Percentiles rank a stretch among this genome's conserved stretches.
These are phyloP conservation scores for Colletotrichum tabaci DNA, from an alignment of 2,329 filamentous ascomycete genomes.

Conservation along the genomic window DNA sequence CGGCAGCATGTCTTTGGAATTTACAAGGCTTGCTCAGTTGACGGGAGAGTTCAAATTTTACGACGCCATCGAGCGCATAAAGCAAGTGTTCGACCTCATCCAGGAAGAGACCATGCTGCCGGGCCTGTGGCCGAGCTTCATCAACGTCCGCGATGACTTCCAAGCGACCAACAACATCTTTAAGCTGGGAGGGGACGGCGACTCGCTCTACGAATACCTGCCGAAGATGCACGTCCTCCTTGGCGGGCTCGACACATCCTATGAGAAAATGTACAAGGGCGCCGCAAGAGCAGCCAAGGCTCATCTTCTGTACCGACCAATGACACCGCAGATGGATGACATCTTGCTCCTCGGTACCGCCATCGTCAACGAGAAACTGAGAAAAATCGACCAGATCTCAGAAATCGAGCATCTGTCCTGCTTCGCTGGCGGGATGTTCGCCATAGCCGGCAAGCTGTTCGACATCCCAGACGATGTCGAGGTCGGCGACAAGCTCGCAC, in stretches of 20 bases:
- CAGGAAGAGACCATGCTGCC: constrained; percentile 78
- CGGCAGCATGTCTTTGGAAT: constrained; percentile 80
- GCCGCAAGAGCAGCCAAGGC: constrained; percentile 70
- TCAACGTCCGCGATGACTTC: constrained; percentile 70
- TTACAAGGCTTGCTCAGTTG: constrained; percentile 80
- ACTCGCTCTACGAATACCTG: constrained; percentile 60
- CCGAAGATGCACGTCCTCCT: constrained; percentile 68
- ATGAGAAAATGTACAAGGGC: constrained; percentile 69
- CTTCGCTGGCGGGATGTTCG: constrained; percentile 67
- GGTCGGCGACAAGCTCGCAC: constrained; percentile 60
- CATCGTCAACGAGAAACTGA: constrained; percentile 44
- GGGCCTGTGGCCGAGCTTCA: constrained; percentile 79
- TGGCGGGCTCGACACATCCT: constrained; percentile 68
- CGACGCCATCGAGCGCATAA: constrained; percentile 79
- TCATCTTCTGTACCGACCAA: constrained; percentile 74
- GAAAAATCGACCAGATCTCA: constrained; percentile 45
- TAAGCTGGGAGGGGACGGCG: constrained; percentile 57
- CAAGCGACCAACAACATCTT: constrained; percentile 50
- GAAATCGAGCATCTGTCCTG: constrained; percentile 65
- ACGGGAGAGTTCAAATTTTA: constrained; percentile 82
- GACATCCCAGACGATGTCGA: constrained; percentile 58
- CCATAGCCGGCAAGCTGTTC: constrained; percentile 63
- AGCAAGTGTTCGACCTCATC: constrained; percentile 73
- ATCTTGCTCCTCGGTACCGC: constrained; percentile 68
- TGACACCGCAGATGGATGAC: constrained; percentile 66